phyloP scores from a whole-genome alignment of 108 stramenopile genomes.

The Epithemia pelagica region DNA sequence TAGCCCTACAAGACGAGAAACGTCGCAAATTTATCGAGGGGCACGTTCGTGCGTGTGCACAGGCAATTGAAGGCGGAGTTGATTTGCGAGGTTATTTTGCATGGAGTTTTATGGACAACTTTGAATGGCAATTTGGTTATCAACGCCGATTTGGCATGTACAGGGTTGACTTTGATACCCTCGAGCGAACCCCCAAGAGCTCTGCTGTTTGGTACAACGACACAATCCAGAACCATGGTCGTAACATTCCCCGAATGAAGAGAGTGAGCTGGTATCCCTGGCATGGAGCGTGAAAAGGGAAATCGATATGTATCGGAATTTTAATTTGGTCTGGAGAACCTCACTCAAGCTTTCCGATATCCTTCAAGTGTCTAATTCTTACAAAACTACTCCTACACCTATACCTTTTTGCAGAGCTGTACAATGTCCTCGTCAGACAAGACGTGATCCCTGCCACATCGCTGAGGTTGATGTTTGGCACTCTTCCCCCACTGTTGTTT shows the following conservation, averaged over 20 bases:
- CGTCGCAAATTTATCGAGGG: conserved; percentile 54
- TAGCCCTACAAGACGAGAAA: conserved; percentile 44
- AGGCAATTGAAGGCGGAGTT: conserved; percentile 67
- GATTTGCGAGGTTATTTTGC: conserved; percentile 87
- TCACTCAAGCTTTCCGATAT: too few relatives aligned
- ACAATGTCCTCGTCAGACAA: conserved; percentile 94
- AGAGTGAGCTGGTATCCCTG: background rate
- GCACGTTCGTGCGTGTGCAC: conserved; percentile 54
- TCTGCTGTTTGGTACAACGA: conserved; percentile 64
- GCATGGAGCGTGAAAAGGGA: too few relatives aligned
- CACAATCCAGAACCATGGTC: conserved; percentile 46
- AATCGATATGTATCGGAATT: too few relatives aligned
- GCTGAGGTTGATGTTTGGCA: conserved; percentile 97
- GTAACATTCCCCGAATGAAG: conserved; percentile 15
- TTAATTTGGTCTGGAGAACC: too few relatives aligned
- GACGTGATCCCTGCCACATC: conserved; percentile 93
- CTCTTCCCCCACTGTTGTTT: conserved; percentile 67
- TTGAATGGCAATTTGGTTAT: conserved; percentile 93
- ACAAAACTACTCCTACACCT: too few relatives aligned
- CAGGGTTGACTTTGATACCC: conserved; percentile 82
- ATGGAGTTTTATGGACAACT: conserved; percentile 92
- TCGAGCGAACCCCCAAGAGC: conserved; percentile 72
- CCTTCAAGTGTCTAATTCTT: too few relatives aligned
- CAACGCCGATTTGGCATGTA: conserved; percentile 79
- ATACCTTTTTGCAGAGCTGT: conserved; percentile 43